Evolutionary conservation across 495 filamentous ascomycete species (phyloP), one percentile per base, ranked within the genome.

Genomic region (Penicillium cinerascens): DNA sequence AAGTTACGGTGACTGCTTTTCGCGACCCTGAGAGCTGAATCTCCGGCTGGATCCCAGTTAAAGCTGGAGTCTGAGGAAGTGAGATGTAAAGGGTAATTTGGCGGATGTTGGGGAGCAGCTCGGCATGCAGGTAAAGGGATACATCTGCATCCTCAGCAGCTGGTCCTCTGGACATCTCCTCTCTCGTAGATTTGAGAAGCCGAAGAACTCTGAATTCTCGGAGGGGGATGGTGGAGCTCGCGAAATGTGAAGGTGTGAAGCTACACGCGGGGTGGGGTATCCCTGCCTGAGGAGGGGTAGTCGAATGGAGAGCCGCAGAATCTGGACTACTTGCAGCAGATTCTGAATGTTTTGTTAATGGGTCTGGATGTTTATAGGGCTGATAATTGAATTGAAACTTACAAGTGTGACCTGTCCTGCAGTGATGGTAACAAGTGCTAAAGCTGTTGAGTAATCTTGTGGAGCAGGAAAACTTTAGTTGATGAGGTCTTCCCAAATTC

Each of bases 31-130:
- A 75, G 1, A 77, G 61, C 25, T 64, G 59, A 26, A 76, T 62
- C 2, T 57, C 38, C 26, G 69, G 67, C 29, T 37, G 50, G 8
- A 62, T 42, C 8, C 51, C 73, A 18, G 73, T 63, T 2, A 67
- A 40, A 29, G 69, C 68, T 39, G 67, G 61, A 2, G 74, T 68
- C 2, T 79, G 78, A 13, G 78, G 75, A 2, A 93, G 74, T 0
- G 84, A 83, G 4, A 85, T 82, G 52, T 84, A 86, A 17, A 95
- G 71, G 4, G 87, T 88, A 40, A 95, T 78, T 66, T 92, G 88
- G 11, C 86, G 84, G 58, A 98, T 95, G 63, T 96, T 90, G 52
- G 84, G 77, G 4, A 97, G 78, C 0, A 93, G 81, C 76, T 98
- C 93, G 15, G 92, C 90, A 63, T 97, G 92, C 17, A 96, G 74